Evolutionary conservation across 2,329 filamentous ascomycete species (phyloP), one percentile per base, ranked within the genome.

Genomic region (Emydomyces testavorans): DNA sequence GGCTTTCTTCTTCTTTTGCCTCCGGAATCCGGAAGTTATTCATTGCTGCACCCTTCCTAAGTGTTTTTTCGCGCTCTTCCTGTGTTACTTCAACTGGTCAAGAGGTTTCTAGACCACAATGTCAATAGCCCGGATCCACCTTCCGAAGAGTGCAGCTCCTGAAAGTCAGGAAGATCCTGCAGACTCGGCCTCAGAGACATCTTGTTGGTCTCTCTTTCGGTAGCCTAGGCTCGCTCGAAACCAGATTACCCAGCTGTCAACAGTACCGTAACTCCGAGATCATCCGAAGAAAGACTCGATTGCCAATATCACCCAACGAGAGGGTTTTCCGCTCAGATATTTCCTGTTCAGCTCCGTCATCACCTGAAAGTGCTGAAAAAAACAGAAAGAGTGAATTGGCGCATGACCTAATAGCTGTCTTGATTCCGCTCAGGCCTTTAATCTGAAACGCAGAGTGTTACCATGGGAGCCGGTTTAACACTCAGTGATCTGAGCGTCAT

Each of bases 141-240:
- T 7, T 16, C 41, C 41, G 41, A n/a, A 23, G 24, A 26, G 5
- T 31, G n/a, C n/a, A 35, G 41, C 20, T 28, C 18, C 41, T 20
- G 31, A 34, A 11, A 35, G 34, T 44, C 41, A 18, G 35, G 29
- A 44, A 44, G 31, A 44, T 44, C 41, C 41, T 44, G 41, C 29
- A 44, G 21, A 20, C 29, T 26, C 13, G 31, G 20, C 41, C 13
- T 35, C 16, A 44, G 20, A 26, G 7, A 24, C 31, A 16, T 35
- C 11, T 34, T 44, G 34, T 18, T 13, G 11, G 6, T 24, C 31
- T 35, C 16, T 1, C 11, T 26, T 24, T n/a, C n/a, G n/a, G n/a
- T n/a, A n/a, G 13, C 29, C 15, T 35, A 18, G 31, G 29, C 10
- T 24, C 16, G 7, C 29, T 29, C 20, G n/a, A 20, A 20, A 20